Evolutionary conservation across 2,329 filamentous ascomycete species (phyloP).

Genomic region (Hymenoscyphus scutula): DNA sequence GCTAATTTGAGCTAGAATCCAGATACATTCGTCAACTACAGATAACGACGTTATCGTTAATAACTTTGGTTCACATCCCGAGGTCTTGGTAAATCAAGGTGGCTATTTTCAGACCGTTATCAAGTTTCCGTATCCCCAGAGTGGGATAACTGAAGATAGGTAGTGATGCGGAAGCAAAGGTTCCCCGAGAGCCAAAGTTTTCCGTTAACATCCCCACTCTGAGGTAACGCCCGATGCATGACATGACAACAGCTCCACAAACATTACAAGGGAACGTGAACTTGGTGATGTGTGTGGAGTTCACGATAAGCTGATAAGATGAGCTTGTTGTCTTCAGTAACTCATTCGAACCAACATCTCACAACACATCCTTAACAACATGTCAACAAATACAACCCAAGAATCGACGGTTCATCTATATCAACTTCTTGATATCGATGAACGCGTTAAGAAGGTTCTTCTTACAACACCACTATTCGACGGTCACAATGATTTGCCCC

Average conservation of each 20-base stretch:
- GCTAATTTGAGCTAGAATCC: background rate
- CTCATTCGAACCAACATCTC: background rate
- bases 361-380: background rate
- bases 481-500: slow-evolving; percentile 36
- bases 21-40: background rate
- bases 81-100: background rate
- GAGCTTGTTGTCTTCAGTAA: background rate
- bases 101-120: background rate
- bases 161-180: background rate
- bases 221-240: background rate
- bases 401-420: background rate
- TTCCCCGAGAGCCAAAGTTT: background rate
- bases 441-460: slow-evolving; percentile 22
- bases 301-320: background rate
- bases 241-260: background rate
- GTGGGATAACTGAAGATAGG: background rate
- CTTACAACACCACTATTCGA: slow-evolving; percentile 32
- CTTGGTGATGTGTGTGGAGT: background rate
- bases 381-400: background rate
- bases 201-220: background rate
- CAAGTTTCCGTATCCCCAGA: background rate
- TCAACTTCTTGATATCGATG: slow-evolving; percentile 4
- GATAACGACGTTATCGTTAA: background rate
- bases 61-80: background rate
- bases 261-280: background rate